Evolutionary conservation across 2,329 filamentous ascomycete species (phyloP).

Genomic region (Phialophora verrucosa): DNA sequence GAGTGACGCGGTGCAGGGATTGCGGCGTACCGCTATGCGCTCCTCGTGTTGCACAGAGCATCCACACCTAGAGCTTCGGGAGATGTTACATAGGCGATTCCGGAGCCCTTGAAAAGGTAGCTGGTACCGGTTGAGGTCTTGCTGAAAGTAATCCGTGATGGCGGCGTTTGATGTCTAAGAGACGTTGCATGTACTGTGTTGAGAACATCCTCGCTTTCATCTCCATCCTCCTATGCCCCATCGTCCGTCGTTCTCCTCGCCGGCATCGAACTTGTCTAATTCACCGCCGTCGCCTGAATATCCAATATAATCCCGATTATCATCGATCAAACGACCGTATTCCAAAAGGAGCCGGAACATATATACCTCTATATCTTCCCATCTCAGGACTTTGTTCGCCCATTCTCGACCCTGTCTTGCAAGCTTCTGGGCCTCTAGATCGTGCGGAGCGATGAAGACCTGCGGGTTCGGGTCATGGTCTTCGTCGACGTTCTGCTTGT

Average conservation of each 20-base stretch:
- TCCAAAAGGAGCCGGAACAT: constrained; percentile 52
- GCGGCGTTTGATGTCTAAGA: not conserved
- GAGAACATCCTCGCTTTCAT: not conserved
- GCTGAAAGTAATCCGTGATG: not conserved
- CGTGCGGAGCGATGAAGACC: constrained; percentile 44
- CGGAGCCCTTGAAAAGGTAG: not conserved
- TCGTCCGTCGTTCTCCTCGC: constrained; percentile 20
- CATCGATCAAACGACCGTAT: constrained; percentile 69
- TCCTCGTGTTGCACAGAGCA: not conserved
- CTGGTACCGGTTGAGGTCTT: not conserved
- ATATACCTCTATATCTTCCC: constrained; percentile 67
- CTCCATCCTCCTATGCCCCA: constrained; percentile 35
- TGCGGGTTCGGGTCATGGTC: constrained; percentile 32
- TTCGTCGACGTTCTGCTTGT: constrained; percentile 26
- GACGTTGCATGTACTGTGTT: not conserved
- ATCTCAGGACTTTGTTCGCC: constrained; percentile 47
- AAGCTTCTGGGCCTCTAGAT: constrained; percentile 45
- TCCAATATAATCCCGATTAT: constrained; percentile 65
- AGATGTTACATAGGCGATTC: not conserved
- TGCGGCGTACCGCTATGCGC: not conserved
- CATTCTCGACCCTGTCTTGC: constrained; percentile 46
- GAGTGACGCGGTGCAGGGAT: not conserved
- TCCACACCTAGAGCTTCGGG: not conserved
- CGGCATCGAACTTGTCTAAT: constrained; percentile 39
- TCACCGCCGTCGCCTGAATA: constrained; percentile 51